Base-by-base conservation (phyloP, 2,329 filamentous ascomycete species). In the Pyricularia pennisetigena region DNA sequence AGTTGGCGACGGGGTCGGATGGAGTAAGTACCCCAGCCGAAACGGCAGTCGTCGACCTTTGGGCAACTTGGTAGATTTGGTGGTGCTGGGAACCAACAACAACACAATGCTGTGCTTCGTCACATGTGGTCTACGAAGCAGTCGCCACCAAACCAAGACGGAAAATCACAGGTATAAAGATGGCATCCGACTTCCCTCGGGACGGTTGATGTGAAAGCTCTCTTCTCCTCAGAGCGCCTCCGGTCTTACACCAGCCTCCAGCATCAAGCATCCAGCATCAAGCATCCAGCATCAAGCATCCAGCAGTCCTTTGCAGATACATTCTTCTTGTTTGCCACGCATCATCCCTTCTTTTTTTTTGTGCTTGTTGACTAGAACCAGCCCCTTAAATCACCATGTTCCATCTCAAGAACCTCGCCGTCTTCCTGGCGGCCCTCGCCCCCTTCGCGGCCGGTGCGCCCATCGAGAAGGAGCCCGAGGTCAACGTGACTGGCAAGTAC, bases 401-500 rank as follows among this genome's bases (percentile, higher is more conserved):
- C 62, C 64, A 30, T 41, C 10, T 69, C 62, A 61, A 41, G 29
- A 66, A 63, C 26, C 57, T 69, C 29, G 65, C 65, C 61, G 59
- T 69, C 4, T 59, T 59, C 68, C n/a, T 67, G n/a, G 68, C 32
- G 7, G 65, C 65, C 16, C 35, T 69, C 26, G n/a, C 67, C 16
- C 68, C 68, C 62, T 35, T 62, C 29, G 65, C 23, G 9, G 57
- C 61, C 23, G 65, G 35, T n/a, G 65, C 68, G 20, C 65, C 65
- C 24, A 24, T 62, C 30, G 65, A 62, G 10, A 49, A 41, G 24
- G 29, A 35, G 14, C 30, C 32, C 23, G 28, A 64, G 8, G 32
- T 54, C 57, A 35, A 63, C 23, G 65, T 30, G 32, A n/a, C 65
- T 5, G 35, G 49, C 61, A 64, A 65, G 65, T 69, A 67, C 65